Percentiles rank a stretch among this genome's conserved stretches.
Conservation (phyloP, 2,329 filamentous ascomycete genomes). For the Colletotrichum sp. region DNA sequence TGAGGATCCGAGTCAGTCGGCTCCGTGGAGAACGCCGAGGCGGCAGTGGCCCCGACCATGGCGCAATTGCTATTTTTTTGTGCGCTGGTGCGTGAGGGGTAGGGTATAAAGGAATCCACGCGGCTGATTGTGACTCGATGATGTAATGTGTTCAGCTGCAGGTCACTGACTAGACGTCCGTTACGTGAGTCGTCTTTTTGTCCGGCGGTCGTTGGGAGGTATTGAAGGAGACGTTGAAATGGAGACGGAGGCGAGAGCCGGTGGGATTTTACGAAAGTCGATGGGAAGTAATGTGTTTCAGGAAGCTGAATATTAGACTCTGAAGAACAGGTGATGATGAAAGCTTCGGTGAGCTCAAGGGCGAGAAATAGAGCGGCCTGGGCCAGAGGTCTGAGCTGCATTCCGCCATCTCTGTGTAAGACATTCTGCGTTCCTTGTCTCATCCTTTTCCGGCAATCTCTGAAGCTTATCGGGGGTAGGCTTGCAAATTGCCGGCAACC, state of each 20-base stretch:
- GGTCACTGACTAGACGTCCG: background rate
- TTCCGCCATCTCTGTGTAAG: background rate
- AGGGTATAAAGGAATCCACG: background rate
- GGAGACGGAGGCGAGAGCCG: background rate
- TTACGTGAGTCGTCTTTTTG: background rate
- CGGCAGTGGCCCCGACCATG: constrained; percentile 24
- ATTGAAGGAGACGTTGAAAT: background rate
- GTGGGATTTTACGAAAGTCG: background rate
- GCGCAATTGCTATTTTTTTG: background rate
- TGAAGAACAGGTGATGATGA: background rate
- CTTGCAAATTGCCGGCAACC: background rate
- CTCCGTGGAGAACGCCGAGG: constrained; percentile 22
- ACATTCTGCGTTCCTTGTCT: background rate
- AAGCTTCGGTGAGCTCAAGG: background rate
- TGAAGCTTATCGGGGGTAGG: background rate
- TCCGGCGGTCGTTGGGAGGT: background rate
- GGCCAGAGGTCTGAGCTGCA: background rate
- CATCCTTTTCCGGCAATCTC: background rate
- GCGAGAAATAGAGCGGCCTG: background rate
- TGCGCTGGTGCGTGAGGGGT: background rate
- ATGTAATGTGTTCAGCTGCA: constrained; percentile 3
- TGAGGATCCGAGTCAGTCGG: constrained; percentile 43
- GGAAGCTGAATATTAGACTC: background rate
- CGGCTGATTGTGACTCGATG: background rate
- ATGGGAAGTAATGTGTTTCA: background rate